These are phyloP conservation scores for Daldinia caldariorum DNA, from an alignment of 495 filamentous ascomycete species.

Conservation along the genomic window DNA sequence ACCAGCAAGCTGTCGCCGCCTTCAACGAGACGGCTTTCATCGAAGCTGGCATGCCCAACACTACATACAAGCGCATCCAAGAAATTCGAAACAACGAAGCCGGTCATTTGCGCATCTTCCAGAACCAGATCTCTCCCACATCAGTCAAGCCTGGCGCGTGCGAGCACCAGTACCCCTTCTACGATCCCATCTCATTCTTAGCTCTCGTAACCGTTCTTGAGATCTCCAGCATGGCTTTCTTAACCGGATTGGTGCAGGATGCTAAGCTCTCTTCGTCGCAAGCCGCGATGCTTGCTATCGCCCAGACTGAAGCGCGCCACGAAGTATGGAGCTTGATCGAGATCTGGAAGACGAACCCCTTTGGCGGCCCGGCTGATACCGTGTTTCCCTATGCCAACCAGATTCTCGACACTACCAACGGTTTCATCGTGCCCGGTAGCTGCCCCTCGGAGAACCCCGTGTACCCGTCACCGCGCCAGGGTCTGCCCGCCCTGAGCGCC, in stretches of 20 bases:
- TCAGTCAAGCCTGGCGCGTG: conserved; percentile 64
- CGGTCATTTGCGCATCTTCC: conserved; percentile 66
- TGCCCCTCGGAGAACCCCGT: conserved; percentile 60
- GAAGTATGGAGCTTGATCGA: conserved; percentile 63
- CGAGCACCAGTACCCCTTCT: conserved; percentile 58
- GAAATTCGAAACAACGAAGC: conserved; percentile 68
- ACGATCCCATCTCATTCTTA: conserved; percentile 53
- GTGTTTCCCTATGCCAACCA: conserved; percentile 64
- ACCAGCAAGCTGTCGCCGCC: conserved; percentile 60
- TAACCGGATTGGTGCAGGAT: conserved; percentile 60
- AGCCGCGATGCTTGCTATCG: conserved; percentile 60
- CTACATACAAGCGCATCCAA: conserved; percentile 59
- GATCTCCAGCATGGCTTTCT: conserved; percentile 64
- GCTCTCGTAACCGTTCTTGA: conserved; percentile 60
- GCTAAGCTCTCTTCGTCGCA: conserved; percentile 52
- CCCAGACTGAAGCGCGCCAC: conserved; percentile 60
- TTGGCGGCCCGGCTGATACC: conserved; percentile 61
- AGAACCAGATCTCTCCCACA: conserved; percentile 60
- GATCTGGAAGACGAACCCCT: conserved; percentile 60
- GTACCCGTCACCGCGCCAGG: conserved; percentile 59
- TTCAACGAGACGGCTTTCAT: conserved; percentile 57
- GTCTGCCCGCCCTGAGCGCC: conserved; percentile 54
- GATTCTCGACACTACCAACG: conserved; percentile 62
- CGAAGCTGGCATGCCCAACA: conserved; percentile 54
- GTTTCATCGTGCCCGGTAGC: conserved; percentile 59